Conservation (phyloP, 2,329 filamentous ascomycete genomes). For the Fusarium oxysporum region DNA sequence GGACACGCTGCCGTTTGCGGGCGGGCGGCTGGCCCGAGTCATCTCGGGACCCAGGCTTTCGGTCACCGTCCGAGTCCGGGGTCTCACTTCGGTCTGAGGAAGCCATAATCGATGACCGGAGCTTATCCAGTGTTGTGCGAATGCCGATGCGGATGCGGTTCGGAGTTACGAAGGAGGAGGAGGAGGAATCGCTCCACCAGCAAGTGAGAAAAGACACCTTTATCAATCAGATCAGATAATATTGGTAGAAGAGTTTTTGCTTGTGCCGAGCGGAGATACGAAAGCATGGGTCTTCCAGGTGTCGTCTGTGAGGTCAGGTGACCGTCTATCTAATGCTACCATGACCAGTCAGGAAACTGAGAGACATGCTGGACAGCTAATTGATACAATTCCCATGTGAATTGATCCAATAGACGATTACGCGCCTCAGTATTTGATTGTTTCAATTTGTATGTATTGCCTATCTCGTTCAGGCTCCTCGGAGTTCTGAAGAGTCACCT, state of each 20-base stretch:
- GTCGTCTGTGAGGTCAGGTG: conserved; percentile 11
- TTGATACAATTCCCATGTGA: neutral
- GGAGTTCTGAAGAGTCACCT: conserved; percentile 13
- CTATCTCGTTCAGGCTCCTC: neutral
- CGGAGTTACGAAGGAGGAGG: conserved; percentile 52
- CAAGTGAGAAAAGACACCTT: conserved; percentile 48
- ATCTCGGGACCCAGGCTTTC: conserved; percentile 43
- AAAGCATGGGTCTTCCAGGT: conserved; percentile 17
- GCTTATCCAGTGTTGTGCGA: conserved; percentile 28
- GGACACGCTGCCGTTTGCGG: conserved; percentile 69
- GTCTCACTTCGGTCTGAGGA: conserved; percentile 53
- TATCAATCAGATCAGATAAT: conserved; percentile 59
- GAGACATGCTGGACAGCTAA: neutral
- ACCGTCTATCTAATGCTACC: neutral
- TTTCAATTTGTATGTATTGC: neutral
- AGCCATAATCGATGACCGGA: conserved; percentile 41
- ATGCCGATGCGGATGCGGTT: conserved; percentile 42
- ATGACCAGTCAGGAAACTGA: neutral
- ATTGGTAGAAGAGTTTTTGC: conserved; percentile 42
- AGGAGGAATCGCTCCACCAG: conserved; percentile 36
- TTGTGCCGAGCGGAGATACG: conserved; percentile 51
- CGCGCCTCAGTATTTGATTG: neutral
- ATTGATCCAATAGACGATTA: neutral
- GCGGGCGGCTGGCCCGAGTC: conserved; percentile 53
- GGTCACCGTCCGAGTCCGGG: conserved; percentile 53